Base-by-base conservation (phyloP, 371 early-diverging fungal genomes). In the Mortierella sp. region DNA sequence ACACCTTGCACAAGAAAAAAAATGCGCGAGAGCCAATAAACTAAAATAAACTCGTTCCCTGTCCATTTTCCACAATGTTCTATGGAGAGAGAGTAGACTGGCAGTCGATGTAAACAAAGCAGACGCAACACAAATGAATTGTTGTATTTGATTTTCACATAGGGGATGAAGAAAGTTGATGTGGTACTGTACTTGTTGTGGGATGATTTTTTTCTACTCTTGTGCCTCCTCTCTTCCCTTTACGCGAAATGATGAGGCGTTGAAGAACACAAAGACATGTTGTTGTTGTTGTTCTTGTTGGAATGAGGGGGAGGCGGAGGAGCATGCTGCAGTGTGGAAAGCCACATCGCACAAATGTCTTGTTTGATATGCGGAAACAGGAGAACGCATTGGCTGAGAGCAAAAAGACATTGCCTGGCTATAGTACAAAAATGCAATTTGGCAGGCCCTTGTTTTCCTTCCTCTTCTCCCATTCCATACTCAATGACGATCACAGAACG, bases 401-500 rank as follows among this genome's bases (percentile, higher is more conserved):
- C 51, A 14, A 63, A 35, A 63, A 35, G 38, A 18, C 32, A 63
- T 58, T 29, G 63, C 7, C 35, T 35, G 21, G 18, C 51, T 18
- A 63, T 35, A 18, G 18, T 63, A 35, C 18, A 16, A 60, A 18
- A 32, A 63, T 18, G 32, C 35, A 63, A 18, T 35, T 16, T 35
- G 32, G 32, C 18, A n/a, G 27, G 56, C 32, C 35, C 32, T 16
- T 32, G 29, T 29, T 29, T 60, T 58, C 58, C 49, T 49, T 14
- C 18, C 16, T 51, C 0, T 21, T 10, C 12, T 14, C 14, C 48
- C 48, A 21, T 21, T 51, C 16, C 63, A 63, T 63, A 32, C 63
- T 35, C 35, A 63, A 14, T 63, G 63, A 18, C 63, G 63, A 63
- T 63, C 63, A 63, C 63, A 63, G 63, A 63, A 63, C 63, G 63